Evolutionary conservation across 345 rosid genomes (phyloP), one percentile per base, ranked within the genome.

Genomic region (Lepidium aucheri): DNA sequence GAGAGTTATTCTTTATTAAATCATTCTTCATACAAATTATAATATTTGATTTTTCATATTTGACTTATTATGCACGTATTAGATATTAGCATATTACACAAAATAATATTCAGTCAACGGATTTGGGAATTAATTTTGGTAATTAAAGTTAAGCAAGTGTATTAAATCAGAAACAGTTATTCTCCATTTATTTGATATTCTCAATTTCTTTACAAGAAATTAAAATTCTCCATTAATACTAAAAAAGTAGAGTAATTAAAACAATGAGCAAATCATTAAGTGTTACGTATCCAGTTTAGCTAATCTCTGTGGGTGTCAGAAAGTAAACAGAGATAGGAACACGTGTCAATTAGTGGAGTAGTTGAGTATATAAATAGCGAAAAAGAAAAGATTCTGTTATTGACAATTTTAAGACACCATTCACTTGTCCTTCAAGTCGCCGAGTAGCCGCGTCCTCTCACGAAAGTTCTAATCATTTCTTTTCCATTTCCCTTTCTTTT

Each of bases 401-500:
- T 73, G 71, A 72, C 76, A 41, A 32, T 41, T 56, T 24, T n/a
- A n/a, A 8, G 7, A 42, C 58, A 74, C 46, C 45, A 9, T 6
- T 60, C 58, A 53, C 57, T 73, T 67, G 73, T 74, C 58, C 9
- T 67, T 52, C 1, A 36, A 60, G 30, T 55, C 72, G 63, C 39
- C 77, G 58, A 60, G 77, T 54, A 74, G 77, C 77, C 64, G 73
- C 77, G 77, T 67, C 63, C 17, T 4, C 34, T 41, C 17, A 34
- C 59, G 8, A 49, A 71, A 18, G 8, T 73, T 59, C 55, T 55
- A 22, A 47, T 30, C 17, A 20, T 4, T 53, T 62, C 22, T 53
- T 35, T 61, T 53, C 47, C 34, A 9, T 61, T 53, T 60, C 3
- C 3, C 8, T 34, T 44, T 26, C 33, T 28, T 16, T 38, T 17